Conservation (phyloP, 2,329 filamentous ascomycete genomes). For the Rutstroemia sp. region DNA sequence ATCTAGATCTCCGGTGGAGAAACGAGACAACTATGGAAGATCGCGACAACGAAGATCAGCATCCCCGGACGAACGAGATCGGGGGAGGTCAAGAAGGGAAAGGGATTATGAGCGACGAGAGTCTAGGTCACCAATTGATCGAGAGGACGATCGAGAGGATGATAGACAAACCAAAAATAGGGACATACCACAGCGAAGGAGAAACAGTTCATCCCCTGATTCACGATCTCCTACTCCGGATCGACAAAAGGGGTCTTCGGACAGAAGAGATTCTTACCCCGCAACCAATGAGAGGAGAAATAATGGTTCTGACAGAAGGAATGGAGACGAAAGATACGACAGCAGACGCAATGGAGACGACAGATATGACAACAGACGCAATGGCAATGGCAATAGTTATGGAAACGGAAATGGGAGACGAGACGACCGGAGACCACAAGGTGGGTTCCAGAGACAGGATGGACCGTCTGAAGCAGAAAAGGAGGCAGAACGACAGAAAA, state of each 20-base stretch:
- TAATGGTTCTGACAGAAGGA: conserved; percentile 14
- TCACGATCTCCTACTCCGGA: conserved; percentile 34
- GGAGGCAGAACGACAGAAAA: conserved; percentile 55
- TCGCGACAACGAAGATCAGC: conserved; percentile 20
- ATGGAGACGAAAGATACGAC: conserved; percentile 17
- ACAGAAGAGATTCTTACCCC: conserved; percentile 24
- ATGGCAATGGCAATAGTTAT: conserved; percentile 18
- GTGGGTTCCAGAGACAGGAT: neutral
- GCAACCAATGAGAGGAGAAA: conserved; percentile 20
- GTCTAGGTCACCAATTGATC: conserved; percentile 5
- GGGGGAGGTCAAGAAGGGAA: conserved; percentile 14
- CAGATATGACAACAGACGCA: conserved; percentile 19
- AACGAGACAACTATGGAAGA: conserved; percentile 19
- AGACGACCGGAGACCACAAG: conserved; percentile 19
- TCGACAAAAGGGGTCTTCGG: conserved; percentile 29
- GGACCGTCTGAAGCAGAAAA: conserved; percentile 23
- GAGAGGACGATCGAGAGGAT: neutral
- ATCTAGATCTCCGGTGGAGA: conserved; percentile 17
- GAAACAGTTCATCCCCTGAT: conserved; percentile 25
- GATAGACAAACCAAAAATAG: neutral
- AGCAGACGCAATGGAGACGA: conserved; percentile 18
- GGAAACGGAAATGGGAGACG: conserved; percentile 23
- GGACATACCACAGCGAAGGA: conserved; percentile 1
- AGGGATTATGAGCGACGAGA: conserved; percentile 15
- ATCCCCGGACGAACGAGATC: conserved; percentile 25